These are phyloP conservation scores for Rhizoctonia solani DNA, from an alignment of 1,284 basidiomycete genomes.

Conservation along the genomic window DNA sequence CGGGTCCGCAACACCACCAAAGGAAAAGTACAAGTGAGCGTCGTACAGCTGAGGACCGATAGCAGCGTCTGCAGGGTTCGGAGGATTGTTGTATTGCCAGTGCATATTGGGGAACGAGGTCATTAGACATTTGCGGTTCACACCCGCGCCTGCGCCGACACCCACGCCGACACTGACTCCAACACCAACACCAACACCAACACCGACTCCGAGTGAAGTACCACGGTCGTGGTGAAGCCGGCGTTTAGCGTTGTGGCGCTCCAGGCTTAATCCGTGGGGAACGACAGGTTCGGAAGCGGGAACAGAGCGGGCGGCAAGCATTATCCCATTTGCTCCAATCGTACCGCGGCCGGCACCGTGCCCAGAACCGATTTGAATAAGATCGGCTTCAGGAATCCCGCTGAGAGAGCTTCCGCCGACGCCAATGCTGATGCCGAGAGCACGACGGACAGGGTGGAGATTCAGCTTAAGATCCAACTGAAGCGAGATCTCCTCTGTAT, in stretches of 20 bases:
- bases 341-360: neutral
- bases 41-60: slow-evolving; percentile 74
- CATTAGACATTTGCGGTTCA: slow-evolving; percentile 35
- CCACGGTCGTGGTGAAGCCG: slow-evolving; percentile 21
- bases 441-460: too few species aligned
- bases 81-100: slow-evolving; percentile 69
- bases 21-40: slow-evolving; percentile 71
- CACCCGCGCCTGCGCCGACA: too few species aligned
- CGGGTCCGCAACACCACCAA: slow-evolving; percentile 68
- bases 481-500: too few species aligned
- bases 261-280: slow-evolving; percentile 7
- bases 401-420: too few species aligned
- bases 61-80: slow-evolving; percentile 69
- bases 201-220: neutral
- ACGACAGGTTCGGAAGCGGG: slow-evolving; percentile 44
- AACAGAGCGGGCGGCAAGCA: neutral
- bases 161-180: too few species aligned
- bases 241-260: slow-evolving; percentile 14
- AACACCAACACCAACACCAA: too few species aligned
- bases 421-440: too few species aligned
- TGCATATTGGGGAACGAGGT: slow-evolving; percentile 67
- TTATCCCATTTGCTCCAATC: too few species aligned
- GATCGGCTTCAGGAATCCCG: too few species aligned
- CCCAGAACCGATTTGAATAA: neutral
- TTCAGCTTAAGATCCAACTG: too few species aligned